Evolutionary conservation across 2,329 filamentous ascomycete genomes (phyloP), one percentile per base, ranked within the genome.

Genomic region (Nemania sp.): DNA sequence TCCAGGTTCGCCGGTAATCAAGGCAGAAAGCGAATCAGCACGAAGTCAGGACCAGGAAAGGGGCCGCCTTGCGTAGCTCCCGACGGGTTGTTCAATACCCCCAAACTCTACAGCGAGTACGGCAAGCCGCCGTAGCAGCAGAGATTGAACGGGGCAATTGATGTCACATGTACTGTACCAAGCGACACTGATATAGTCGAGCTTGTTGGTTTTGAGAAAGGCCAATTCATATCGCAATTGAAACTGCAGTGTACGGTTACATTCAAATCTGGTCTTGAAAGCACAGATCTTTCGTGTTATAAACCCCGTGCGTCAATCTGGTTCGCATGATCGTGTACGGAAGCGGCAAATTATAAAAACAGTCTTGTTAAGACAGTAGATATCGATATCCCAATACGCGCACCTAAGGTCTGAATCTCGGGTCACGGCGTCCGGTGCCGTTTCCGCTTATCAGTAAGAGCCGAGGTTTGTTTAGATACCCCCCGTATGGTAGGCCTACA

Each of bases 91-190:
- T 57, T 18, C 32, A 35, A 54, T 45, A 43, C 34, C 47, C 47
- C 45, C 18, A 43, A 52, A 54, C 42, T 52, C 54, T 21, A 32
- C 29, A 18, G 3, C 6, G 54, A 53, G 46, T 45, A 56, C 53
- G 56, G 37, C 56, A 59, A 54, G 55, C 55, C 48, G 55, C 48
- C 43, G 59, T 42, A 34, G 32, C 49, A 53, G 52, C 52, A 50
- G 52, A 60, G 48, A 58, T 37, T 54, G 56, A 56, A 62, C 59
- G 49, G 59, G 52, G 62, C 60, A 57, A 67, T 63, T 65, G 56
- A 35, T 57, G 53, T 47, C 49, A 43, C 42, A 53, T 60, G 60
- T 63, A 63, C 57, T 63, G 54, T 60, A 63, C 53, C 48, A 50
- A 63, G 53, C 20, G 12, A 53, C 32, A 32, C 37, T 48, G 42